Evolutionary conservation across 2,329 filamentous ascomycete species (phyloP).

Genomic region (Stylonectria norvegica): DNA sequence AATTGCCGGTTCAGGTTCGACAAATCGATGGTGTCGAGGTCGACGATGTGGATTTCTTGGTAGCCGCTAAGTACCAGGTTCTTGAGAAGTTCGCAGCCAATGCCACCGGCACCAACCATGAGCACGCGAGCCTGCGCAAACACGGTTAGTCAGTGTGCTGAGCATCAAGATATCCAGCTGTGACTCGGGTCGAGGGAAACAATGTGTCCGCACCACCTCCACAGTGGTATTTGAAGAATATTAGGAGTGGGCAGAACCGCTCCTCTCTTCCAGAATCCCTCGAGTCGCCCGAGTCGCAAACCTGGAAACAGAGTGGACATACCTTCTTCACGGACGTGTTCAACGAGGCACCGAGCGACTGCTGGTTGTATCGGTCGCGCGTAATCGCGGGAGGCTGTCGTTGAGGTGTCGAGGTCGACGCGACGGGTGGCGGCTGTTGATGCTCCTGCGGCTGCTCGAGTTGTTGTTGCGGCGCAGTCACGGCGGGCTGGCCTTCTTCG

Average conservation of each 20-base stretch:
- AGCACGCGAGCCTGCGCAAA: constrained; percentile 70
- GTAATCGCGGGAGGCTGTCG: constrained; percentile 28
- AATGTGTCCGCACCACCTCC: too few species aligned
- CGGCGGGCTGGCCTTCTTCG: constrained; percentile 13
- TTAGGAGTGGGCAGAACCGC: background rate
- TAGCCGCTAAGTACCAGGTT: constrained; percentile 91
- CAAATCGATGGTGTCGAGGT: constrained; percentile 96
- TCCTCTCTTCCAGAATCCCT: too few species aligned
- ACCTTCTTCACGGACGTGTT: constrained; percentile 69
- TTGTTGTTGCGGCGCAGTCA: constrained; percentile 15
- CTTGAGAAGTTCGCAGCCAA: constrained; percentile 96
- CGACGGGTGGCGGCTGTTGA: constrained; percentile 15
- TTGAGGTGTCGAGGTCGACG: constrained; percentile 13
- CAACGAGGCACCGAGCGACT: constrained; percentile 64
- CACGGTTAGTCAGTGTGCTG: constrained; percentile 22
- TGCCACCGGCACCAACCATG: constrained; percentile 94
- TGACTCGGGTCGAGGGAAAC: background rate
- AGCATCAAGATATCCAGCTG: constrained; percentile 1
- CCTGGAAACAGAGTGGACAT: constrained; percentile 22
- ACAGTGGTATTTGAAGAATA: too few species aligned
- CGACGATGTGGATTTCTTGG: constrained; percentile 88
- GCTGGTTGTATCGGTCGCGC: constrained; percentile 56
- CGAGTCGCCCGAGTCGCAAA: constrained; percentile 8
- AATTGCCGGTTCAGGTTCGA: constrained; percentile 98
- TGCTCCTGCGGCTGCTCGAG: constrained; percentile 9